Evolutionary conservation across 2,329 filamentous ascomycete species (phyloP).

Genomic region (Sclerotinia glacialis): DNA sequence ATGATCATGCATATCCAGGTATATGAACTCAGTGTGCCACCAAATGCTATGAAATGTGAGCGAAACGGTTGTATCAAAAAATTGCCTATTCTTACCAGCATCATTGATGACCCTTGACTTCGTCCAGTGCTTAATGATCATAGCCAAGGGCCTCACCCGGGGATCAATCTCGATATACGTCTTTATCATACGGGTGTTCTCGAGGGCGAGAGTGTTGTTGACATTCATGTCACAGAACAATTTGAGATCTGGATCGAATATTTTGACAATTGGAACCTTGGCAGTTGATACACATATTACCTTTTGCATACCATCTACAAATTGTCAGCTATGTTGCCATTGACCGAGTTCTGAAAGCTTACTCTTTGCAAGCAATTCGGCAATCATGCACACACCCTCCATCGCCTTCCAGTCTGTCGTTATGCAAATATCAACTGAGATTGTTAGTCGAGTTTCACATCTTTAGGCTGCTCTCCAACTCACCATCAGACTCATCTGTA

Average conservation of each 20-base stretch:
- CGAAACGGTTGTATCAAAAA: conserved; percentile 14
- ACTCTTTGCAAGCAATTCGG: conserved; percentile 81
- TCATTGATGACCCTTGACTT: conserved; percentile 90
- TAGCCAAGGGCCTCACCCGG: conserved; percentile 84
- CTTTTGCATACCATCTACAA: conserved; percentile 86
- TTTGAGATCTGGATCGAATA: conserved; percentile 91
- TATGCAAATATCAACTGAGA: conserved; percentile 91
- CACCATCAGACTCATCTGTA: conserved; percentile 94
- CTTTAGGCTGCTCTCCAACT: conserved; percentile 39
- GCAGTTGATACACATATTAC: conserved; percentile 92
- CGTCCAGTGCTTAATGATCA: conserved; percentile 98
- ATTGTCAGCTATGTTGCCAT: conserved; percentile 39
- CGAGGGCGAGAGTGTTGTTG: conserved; percentile 90
- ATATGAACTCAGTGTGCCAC: conserved; percentile 94
- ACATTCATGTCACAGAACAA: conserved; percentile 98
- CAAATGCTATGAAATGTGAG: conserved; percentile 61
- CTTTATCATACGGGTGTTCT: conserved; percentile 97
- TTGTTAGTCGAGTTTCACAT: conserved; percentile 21
- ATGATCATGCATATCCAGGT: conserved; percentile 99
- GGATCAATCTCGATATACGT: conserved; percentile 94
- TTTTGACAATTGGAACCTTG: conserved; percentile 97
- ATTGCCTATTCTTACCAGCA: conserved; percentile 70
- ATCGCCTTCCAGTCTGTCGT: conserved; percentile 85
- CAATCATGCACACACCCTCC: conserved; percentile 87
- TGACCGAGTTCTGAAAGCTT: conserved; percentile 44